These are phyloP conservation scores for Pyricularia grisea DNA, from an alignment of 2,329 filamentous ascomycete genomes.

Conservation along the genomic window DNA sequence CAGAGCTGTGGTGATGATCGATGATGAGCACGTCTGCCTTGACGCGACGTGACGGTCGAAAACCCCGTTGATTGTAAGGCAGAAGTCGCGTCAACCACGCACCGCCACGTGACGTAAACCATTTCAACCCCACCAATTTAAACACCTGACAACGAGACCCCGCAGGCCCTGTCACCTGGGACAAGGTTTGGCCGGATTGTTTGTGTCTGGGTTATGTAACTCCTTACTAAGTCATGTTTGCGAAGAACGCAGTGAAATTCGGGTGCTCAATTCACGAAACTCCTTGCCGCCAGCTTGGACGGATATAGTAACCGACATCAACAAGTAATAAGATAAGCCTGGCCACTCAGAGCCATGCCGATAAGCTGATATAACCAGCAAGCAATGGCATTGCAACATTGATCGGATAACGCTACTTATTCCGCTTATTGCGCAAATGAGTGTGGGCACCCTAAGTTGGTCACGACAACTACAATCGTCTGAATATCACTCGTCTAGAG, in stretches of 20 bases:
- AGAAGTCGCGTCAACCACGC: constrained; percentile 3
- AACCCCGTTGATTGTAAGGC: neutral
- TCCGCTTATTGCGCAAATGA: neutral
- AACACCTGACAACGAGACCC: neutral
- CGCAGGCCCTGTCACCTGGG: neutral
- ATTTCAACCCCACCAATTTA: neutral
- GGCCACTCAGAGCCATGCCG: neutral
- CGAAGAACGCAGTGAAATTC: neutral
- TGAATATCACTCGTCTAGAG: neutral
- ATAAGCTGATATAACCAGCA: neutral
- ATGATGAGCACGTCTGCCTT: neutral
- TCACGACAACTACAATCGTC: neutral
- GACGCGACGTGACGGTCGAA: neutral
- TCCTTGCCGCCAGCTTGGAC: neutral
- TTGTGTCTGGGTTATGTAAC: too few relatives aligned
- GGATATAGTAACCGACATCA: neutral
- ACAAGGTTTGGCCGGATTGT: neutral
- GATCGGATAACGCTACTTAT: neutral
- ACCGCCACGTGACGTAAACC: constrained; percentile 3
- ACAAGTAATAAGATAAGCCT: neutral
- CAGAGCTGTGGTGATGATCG: neutral
- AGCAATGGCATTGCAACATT: neutral
- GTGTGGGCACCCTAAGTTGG: neutral
- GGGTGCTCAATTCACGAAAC: too few relatives aligned
- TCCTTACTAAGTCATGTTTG: too few relatives aligned